A percentile compares a stretch with the other conserved stretches of the same genome.
These are phyloP conservation scores for Penicillium sp. DNA, from an alignment of 2,329 filamentous ascomycete species.

Conservation along the genomic window DNA sequence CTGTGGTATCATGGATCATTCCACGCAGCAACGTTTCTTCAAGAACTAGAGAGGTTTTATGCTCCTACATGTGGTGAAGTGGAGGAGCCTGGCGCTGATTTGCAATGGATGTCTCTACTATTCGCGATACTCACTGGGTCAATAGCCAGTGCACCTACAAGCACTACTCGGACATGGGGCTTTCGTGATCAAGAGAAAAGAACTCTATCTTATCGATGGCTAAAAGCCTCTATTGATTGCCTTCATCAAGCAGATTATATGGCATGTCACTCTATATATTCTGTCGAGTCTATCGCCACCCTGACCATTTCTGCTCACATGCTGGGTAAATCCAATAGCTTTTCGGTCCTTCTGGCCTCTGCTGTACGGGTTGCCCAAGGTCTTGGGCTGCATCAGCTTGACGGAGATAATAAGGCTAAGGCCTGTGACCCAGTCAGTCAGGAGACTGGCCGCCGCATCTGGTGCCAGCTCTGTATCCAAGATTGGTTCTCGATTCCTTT, in stretches of 20 bases:
- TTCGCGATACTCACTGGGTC: constrained; percentile 51
- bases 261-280: constrained; percentile 47
- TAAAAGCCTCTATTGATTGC: constrained; percentile 50
- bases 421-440: constrained; percentile 24
- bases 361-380: constrained; percentile 54
- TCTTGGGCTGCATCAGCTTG: constrained; percentile 51
- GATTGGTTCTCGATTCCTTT: constrained; percentile 51
- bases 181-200: constrained; percentile 48
- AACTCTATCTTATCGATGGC: constrained; percentile 51
- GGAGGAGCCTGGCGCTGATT: constrained; percentile 35
- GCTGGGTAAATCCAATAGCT: constrained; percentile 54
- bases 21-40: constrained; percentile 32
- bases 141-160: constrained; percentile 47
- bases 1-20: constrained; percentile 47
- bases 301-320: constrained; percentile 56
- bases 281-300: constrained; percentile 53
- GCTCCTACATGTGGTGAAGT: constrained; percentile 38
- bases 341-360: constrained; percentile 50
- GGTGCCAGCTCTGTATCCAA: constrained; percentile 45
- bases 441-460: constrained; percentile 47
- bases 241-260: constrained; percentile 54
- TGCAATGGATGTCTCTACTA: constrained; percentile 54
- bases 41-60: constrained; percentile 44
- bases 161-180: constrained; percentile 47
- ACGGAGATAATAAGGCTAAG: constrained; percentile 21